phyloP scores from a whole-genome alignment of 2,329 filamentous ascomycete genomes.

The Diaporthe sp. region DNA sequence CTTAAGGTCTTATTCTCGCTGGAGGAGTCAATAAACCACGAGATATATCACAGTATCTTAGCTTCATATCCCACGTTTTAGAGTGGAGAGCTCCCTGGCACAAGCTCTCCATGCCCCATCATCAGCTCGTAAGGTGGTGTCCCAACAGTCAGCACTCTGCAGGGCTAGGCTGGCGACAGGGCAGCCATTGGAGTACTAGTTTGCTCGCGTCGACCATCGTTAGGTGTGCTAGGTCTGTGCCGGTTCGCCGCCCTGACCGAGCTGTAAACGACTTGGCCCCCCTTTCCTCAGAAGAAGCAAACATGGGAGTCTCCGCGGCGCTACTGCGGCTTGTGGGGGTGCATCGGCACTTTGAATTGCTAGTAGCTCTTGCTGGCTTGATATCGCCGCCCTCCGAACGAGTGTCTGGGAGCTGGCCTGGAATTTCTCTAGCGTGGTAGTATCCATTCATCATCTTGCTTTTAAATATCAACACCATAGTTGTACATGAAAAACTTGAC shows the following conservation, averaged over 20 bases:
- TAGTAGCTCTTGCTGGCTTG: neutral
- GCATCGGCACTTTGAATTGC: constrained; percentile 5
- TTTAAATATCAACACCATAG: neutral
- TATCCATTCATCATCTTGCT: neutral
- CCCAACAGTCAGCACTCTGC: constrained; percentile 16
- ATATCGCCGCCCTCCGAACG: neutral
- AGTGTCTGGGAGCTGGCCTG: neutral
- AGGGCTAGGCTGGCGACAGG: constrained; percentile 4
- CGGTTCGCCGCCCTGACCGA: constrained; percentile 9
- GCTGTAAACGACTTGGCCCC: neutral
- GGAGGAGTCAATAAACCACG: constrained; percentile 9
- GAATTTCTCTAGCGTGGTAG: neutral
- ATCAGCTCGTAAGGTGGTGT: neutral
- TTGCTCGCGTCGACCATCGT: neutral
- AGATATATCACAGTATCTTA: constrained; percentile 18
- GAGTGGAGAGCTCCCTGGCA: constrained; percentile 8
- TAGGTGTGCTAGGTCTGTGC: neutral
- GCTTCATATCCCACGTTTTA: constrained; percentile 30
- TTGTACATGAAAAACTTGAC: neutral
- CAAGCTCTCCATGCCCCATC: neutral
- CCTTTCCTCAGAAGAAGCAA: neutral
- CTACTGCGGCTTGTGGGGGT: constrained; percentile 29
- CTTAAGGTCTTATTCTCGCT: constrained; percentile 21
- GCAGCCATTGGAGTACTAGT: constrained; percentile 16
- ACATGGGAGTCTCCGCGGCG: neutral